These are phyloP conservation scores for Phytophthora ohioensis DNA, from an alignment of 352 stramenopile genomes.

Conservation along the genomic window DNA sequence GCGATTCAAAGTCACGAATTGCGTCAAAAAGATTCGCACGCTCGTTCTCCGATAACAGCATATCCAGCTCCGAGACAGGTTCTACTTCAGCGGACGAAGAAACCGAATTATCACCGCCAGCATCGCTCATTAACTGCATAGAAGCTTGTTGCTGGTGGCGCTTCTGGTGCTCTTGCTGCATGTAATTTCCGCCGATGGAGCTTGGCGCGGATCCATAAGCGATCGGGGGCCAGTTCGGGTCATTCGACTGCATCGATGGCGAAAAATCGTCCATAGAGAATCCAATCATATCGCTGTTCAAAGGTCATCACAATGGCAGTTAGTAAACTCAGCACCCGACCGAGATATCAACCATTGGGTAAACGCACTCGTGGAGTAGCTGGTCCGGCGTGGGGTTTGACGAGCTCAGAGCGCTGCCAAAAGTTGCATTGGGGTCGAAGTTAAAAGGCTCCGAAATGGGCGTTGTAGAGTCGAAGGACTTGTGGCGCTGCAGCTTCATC, in stretches of 20 bases:
- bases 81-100: constrained; percentile 28
- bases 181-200: constrained; percentile 32
- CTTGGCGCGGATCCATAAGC: constrained; percentile 35
- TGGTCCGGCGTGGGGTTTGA: constrained; percentile 51
- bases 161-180: constrained; percentile 34
- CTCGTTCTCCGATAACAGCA: constrained; percentile 76
- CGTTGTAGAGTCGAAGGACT: constrained; percentile 70
- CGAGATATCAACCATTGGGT: neutral
- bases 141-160: constrained; percentile 26
- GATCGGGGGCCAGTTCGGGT: constrained; percentile 39
- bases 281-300: constrained; percentile 70
- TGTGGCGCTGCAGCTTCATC: constrained; percentile 72
- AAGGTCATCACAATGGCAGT: constrained; percentile 12
- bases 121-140: constrained; percentile 15
- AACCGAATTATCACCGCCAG: constrained; percentile 19
- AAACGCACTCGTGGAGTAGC: constrained; percentile 65
- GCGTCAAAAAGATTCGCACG: constrained; percentile 73
- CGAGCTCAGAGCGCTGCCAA: constrained; percentile 19
- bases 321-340: constrained; percentile 4
- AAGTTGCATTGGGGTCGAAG: constrained; percentile 33
- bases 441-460: constrained; percentile 41
- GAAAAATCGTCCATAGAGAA: constrained; percentile 78
- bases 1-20: constrained; percentile 76
- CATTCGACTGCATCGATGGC: constrained; percentile 53
- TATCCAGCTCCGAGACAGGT: constrained; percentile 49